phyloP scores from a whole-genome alignment of 225 moss, liverwort and hornwort genomes.

The Ulota crispa region DNA sequence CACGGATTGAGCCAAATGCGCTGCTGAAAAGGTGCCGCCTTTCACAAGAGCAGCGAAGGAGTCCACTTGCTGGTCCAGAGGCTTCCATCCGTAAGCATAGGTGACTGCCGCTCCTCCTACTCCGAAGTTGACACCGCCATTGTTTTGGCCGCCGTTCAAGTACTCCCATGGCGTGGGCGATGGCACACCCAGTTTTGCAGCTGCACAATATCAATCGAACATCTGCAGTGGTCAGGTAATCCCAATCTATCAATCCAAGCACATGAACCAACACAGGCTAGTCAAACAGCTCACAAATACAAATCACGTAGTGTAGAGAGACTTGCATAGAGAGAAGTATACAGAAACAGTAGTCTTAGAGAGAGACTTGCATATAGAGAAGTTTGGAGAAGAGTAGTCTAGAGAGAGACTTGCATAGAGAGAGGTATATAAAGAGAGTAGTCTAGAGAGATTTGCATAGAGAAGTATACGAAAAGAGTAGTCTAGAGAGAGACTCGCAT shows the following conservation, averaged over 20 bases:
- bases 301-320: too few relatives aligned
- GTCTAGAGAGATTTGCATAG: neutral
- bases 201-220: slow-evolving; percentile 11
- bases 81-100: slow-evolving; percentile 39
- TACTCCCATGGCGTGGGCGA: slow-evolving; percentile 58
- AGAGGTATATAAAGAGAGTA: neutral
- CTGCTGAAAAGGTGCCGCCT: slow-evolving; percentile 25
- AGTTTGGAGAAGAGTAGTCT: too few relatives aligned
- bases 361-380: too few relatives aligned
- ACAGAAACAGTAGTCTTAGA: neutral
- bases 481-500: neutral
- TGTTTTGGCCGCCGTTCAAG: slow-evolving; percentile 28
- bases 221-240: neutral
- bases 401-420: too few relatives aligned
- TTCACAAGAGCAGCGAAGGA: slow-evolving; percentile 37
- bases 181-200: slow-evolving; percentile 45
- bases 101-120: slow-evolving; percentile 55
- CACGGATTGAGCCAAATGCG: slow-evolving; percentile 42
- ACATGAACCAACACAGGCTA: neutral
- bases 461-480: neutral
- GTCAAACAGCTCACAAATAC: neutral
- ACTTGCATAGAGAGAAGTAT: too few relatives aligned
- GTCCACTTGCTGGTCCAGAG: slow-evolving; percentile 56
- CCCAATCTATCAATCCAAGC: neutral
- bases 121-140: slow-evolving; percentile 57